Percentiles rank a stretch among this genome's conserved stretches.
phyloP scores from a whole-genome alignment of 2,329 filamentous ascomycete genomes.

The Penicillium frequentans region DNA sequence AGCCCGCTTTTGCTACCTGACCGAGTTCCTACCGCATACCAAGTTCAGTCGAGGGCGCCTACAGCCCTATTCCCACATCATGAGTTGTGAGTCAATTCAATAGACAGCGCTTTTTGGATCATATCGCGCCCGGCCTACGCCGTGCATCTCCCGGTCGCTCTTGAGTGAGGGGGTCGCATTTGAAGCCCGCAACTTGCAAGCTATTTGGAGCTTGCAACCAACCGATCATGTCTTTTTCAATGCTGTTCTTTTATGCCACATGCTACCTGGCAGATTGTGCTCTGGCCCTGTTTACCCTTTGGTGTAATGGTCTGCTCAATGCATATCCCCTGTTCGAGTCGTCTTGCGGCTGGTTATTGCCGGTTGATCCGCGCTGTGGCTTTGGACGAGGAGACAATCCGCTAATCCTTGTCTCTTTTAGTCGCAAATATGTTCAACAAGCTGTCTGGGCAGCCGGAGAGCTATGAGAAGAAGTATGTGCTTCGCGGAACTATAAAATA shows the following conservation, averaged over 20 bases:
- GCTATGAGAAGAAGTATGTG: slow-evolving; percentile 94
- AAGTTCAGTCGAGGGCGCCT: slow-evolving; percentile 7
- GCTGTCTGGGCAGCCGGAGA: slow-evolving; percentile 93
- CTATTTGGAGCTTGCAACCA: neutral
- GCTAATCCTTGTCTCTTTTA: slow-evolving; percentile 40
- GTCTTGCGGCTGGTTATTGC: neutral
- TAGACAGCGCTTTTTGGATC: slow-evolving; percentile 4
- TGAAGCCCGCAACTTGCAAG: neutral
- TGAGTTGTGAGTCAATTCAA: slow-evolving; percentile 27
- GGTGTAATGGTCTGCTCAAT: neutral
- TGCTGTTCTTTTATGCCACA: slow-evolving; percentile 1
- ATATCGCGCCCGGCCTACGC: neutral
- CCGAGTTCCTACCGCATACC: slow-evolving; percentile 11
- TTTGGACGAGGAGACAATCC: neutral
- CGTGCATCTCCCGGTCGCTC: neutral
- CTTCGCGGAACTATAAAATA: neutral
- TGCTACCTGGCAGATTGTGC: slow-evolving; percentile 10
- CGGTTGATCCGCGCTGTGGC: neutral
- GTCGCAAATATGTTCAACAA: slow-evolving; percentile 91
- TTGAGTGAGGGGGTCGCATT: neutral
- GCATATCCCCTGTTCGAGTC: neutral
- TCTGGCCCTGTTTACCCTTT: neutral
- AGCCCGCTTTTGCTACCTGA: slow-evolving; percentile 21
- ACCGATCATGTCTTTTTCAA: slow-evolving; percentile 3
- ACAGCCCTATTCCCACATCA: slow-evolving; percentile 21